A percentile compares a stretch with the other conserved stretches of the same genome.
These are phyloP conservation scores for Knufia petricola DNA, from an alignment of 2,329 filamentous ascomycete species.

Conservation along the genomic window DNA sequence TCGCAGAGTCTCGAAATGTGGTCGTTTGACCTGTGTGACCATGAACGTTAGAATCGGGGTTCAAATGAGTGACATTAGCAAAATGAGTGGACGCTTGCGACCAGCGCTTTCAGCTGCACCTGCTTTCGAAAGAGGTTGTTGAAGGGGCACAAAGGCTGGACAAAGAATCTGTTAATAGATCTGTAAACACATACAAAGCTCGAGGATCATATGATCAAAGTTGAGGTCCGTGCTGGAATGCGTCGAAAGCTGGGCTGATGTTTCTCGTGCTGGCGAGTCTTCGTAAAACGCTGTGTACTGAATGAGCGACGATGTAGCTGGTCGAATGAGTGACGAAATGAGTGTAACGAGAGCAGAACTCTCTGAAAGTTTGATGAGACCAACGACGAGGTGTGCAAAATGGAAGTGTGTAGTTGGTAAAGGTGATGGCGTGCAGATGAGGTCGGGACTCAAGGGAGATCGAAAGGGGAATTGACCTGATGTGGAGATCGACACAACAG, in stretches of 20 bases:
- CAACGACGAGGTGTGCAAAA: conserved; percentile 13
- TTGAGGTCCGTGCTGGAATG: conserved; percentile 18
- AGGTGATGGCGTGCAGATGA: conserved; percentile 10
- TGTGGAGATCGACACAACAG: neutral
- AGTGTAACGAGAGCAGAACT: conserved; percentile 24
- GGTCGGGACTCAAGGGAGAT: conserved; percentile 8
- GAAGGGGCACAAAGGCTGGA: conserved; percentile 7
- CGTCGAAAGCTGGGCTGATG: conserved; percentile 8
- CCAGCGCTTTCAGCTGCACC: neutral
- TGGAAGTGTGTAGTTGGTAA: neutral
- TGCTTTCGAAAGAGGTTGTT: conserved; percentile 1
- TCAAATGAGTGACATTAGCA: conserved; percentile 6
- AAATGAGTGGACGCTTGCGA: conserved; percentile 8
- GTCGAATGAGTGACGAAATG: conserved; percentile 20
- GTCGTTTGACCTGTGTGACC: conserved; percentile 14
- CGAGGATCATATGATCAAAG: conserved; percentile 20
- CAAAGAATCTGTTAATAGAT: conserved; percentile 12
- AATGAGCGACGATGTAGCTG: conserved; percentile 16
- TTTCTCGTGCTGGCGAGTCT: neutral
- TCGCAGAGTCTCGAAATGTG: conserved; percentile 6
- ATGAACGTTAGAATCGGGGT: conserved; percentile 13
- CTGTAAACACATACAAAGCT: conserved; percentile 20
- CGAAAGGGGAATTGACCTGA: conserved; percentile 6
- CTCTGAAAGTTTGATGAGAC: conserved; percentile 17
- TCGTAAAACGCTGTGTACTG: conserved; percentile 5